Percentiles rank a stretch among this genome's conserved stretches.
Conservation (phyloP, 2,329 filamentous ascomycete genomes). For the Penicillium sp. region DNA sequence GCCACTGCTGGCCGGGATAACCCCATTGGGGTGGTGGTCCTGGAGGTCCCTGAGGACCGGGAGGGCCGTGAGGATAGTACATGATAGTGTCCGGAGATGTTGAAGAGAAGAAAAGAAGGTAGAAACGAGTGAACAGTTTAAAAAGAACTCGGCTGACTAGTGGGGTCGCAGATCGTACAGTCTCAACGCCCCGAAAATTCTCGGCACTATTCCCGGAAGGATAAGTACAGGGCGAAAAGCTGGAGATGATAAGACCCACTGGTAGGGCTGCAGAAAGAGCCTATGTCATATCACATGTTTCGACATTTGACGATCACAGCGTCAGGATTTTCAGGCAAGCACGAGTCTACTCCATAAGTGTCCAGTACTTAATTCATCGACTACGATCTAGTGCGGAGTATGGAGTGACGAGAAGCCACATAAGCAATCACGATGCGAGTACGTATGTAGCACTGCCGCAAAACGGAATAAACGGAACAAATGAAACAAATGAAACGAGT, state of each 20-base stretch:
- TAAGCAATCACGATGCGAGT: too few relatives aligned
- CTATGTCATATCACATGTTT: background rate
- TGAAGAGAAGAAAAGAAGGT: background rate
- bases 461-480: too few relatives aligned
- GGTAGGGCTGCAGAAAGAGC: constrained; percentile 3
- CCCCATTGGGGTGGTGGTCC: constrained; percentile 16
- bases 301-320: too few relatives aligned
- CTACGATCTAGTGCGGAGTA: too few relatives aligned
- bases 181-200: background rate
- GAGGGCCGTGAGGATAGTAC: constrained; percentile 21
- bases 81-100: constrained; percentile 2
- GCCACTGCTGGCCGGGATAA: background rate
- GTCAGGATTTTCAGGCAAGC: too few relatives aligned
- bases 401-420: too few relatives aligned
- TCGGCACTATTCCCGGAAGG: constrained; percentile 1
- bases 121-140: constrained; percentile 5
- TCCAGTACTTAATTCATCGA: too few relatives aligned
- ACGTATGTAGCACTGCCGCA: too few relatives aligned
- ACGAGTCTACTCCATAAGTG: too few relatives aligned
- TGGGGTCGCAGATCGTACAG: constrained; percentile 5
- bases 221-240: background rate
- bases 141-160: constrained; percentile 6
- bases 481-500: background rate
- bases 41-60: constrained; percentile 19
- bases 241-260: constrained; percentile 3